phyloP scores from a whole-genome alignment of 2,329 filamentous ascomycete genomes.

The Colletotrichum cereale region DNA sequence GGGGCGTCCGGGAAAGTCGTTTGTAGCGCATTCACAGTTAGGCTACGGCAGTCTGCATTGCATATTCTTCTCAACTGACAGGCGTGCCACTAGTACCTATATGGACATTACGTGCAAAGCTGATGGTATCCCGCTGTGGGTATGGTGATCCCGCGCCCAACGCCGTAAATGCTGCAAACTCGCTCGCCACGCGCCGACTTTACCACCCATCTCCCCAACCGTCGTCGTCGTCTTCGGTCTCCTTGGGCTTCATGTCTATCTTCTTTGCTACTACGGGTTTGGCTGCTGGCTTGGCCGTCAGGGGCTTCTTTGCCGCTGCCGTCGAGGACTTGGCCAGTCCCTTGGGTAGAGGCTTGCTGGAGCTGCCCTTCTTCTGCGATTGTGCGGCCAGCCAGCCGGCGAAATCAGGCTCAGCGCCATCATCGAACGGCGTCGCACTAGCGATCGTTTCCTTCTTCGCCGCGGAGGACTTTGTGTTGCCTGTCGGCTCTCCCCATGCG shows the following conservation, averaged over 20 bases:
- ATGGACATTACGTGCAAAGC: constrained; percentile 29
- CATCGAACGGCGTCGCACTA: constrained; percentile 73
- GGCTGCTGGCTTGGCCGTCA: constrained; percentile 49
- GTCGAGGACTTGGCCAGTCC: constrained; percentile 75
- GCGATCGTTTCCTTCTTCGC: constrained; percentile 50
- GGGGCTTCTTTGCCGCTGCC: constrained; percentile 55
- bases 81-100: constrained; percentile 15
- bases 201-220: constrained; percentile 78
- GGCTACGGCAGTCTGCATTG: constrained; percentile 33
- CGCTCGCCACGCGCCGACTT: not conserved
- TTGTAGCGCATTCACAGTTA: constrained; percentile 32
- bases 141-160: constrained; percentile 27
- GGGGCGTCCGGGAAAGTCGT: constrained; percentile 40
- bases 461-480: constrained; percentile 41
- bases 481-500: constrained; percentile 56
- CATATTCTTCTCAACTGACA: constrained; percentile 22
- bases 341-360: constrained; percentile 80
- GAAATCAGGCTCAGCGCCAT: constrained; percentile 92
- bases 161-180: constrained; percentile 34
- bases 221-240: constrained; percentile 68
- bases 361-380: constrained; percentile 75
- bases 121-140: constrained; percentile 34
- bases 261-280: constrained; percentile 71
- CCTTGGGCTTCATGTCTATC: constrained; percentile 76
- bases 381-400: constrained; percentile 95